Percentiles rank a stretch among this genome's conserved stretches.
Conservation (phyloP, 768 basidiomycete species). For the Wakefieldia striispora region DNA sequence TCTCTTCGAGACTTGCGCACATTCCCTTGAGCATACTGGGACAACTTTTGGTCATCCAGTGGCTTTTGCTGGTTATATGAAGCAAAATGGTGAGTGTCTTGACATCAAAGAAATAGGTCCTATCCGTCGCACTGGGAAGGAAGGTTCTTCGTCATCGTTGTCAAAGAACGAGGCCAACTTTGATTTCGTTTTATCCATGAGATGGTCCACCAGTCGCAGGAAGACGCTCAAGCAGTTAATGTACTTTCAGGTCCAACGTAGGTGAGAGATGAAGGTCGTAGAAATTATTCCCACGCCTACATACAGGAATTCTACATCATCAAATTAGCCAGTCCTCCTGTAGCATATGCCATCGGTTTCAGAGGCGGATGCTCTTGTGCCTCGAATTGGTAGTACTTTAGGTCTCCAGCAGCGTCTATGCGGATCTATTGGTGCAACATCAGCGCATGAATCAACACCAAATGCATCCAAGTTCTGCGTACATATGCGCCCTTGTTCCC, state of each 20-base stretch:
- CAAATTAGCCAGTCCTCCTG: constrained; percentile 61
- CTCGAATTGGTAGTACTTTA: constrained; percentile 78
- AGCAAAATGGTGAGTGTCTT: constrained; percentile 57
- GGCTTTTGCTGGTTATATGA: constrained; percentile 72
- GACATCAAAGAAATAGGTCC: constrained; percentile 53
- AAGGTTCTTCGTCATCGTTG: constrained; percentile 79
- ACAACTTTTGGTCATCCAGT: constrained; percentile 81
- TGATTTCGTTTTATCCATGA: constrained; percentile 38
- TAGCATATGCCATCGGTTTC: constrained; percentile 90
- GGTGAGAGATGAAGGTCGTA: neutral
- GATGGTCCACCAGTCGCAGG: constrained; percentile 3
- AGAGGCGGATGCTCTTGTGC: constrained; percentile 86
- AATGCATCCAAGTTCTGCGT: constrained; percentile 29
- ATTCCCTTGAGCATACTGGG: constrained; percentile 83
- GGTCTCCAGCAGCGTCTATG: constrained; percentile 72
- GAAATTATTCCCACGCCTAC: constrained; percentile 26
- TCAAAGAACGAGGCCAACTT: constrained; percentile 80
- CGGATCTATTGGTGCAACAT: constrained; percentile 54
- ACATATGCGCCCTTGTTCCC: constrained; percentile 94
- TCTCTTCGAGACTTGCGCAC: constrained; percentile 88
- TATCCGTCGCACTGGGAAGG: constrained; percentile 91
- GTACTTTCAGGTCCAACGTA: neutral
- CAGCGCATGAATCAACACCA: constrained; percentile 3
- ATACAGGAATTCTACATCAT: constrained; percentile 53
- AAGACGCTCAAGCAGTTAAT: neutral